Evolutionary conservation across 805 yeast species (phyloP).

Genomic region (Candida sithepensis): DNA sequence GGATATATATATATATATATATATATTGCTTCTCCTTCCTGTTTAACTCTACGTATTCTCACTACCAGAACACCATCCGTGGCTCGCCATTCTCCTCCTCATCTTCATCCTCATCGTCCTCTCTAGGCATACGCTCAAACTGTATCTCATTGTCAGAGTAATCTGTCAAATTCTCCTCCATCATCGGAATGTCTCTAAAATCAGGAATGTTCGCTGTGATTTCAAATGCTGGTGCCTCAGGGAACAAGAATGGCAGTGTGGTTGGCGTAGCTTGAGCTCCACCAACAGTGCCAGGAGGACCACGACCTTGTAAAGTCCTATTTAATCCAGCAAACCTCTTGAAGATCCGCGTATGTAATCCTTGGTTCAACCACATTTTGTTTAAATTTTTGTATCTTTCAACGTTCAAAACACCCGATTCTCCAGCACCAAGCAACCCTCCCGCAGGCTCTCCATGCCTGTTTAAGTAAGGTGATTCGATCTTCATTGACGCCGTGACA

Average conservation of each 20-base stretch:
- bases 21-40: neutral
- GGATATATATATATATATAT: neutral
- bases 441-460: constrained; percentile 71
- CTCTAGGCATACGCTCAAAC: neutral
- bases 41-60: no score
- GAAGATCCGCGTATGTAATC: constrained; percentile 14
- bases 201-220: neutral
- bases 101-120: constrained; percentile 7
- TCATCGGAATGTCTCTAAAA: neutral
- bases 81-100: constrained; percentile 14
- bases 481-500: constrained; percentile 20
- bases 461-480: constrained; percentile 67
- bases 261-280: neutral
- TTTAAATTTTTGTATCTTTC: constrained; percentile 55
- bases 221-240: neutral
- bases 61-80: constrained; percentile 17
- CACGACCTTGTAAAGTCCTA: neutral
- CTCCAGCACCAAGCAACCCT: constrained; percentile 51
- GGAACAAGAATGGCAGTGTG: neutral
- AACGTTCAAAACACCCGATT: constrained; percentile 48
- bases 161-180: neutral
- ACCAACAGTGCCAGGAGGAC: neutral
- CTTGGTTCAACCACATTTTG: constrained; percentile 56
- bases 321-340: neutral
- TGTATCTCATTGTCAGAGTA: constrained; percentile 10